Percentiles rank a stretch among this genome's conserved stretches.
Evolutionary conservation across 306 rosid species (phyloP).

Genomic region (Aeschynomene evenia): DNA sequence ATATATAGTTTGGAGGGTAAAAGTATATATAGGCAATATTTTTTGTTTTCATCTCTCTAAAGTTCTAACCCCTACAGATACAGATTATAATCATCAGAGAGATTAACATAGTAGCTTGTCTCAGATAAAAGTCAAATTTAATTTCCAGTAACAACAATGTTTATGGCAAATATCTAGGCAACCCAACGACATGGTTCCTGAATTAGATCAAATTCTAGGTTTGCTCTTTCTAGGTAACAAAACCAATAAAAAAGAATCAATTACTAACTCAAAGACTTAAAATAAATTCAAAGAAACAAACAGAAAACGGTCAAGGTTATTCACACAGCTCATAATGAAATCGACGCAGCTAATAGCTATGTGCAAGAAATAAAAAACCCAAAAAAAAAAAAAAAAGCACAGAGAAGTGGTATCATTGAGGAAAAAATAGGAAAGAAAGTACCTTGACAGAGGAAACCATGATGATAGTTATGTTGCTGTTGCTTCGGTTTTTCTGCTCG

Average conservation of each 20-base stretch:
- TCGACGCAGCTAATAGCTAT: background rate
- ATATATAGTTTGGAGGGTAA: background rate
- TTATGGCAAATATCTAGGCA: background rate
- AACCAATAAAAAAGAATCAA: background rate
- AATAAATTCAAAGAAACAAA: background rate
- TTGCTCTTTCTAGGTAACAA: background rate
- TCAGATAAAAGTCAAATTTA: background rate
- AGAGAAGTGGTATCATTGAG: background rate
- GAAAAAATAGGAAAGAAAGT: background rate
- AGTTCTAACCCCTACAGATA: background rate
- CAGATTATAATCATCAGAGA: background rate
- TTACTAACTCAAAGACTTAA: background rate
- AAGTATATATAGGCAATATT: background rate
- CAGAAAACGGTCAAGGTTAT: background rate
- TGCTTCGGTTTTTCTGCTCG: background rate
- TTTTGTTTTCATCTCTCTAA: background rate
- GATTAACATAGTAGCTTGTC: background rate
- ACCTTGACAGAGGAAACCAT: constrained; percentile 35
- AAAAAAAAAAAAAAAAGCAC: background rate
- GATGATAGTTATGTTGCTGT: background rate
- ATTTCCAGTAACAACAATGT: background rate
- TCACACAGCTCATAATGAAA: background rate
- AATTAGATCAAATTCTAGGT: background rate
- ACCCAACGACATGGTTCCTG: background rate
- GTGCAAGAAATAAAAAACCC: background rate